Conservation (phyloP, 2,329 filamentous ascomycete species). For the Ceratocystiopsis sp. region DNA sequence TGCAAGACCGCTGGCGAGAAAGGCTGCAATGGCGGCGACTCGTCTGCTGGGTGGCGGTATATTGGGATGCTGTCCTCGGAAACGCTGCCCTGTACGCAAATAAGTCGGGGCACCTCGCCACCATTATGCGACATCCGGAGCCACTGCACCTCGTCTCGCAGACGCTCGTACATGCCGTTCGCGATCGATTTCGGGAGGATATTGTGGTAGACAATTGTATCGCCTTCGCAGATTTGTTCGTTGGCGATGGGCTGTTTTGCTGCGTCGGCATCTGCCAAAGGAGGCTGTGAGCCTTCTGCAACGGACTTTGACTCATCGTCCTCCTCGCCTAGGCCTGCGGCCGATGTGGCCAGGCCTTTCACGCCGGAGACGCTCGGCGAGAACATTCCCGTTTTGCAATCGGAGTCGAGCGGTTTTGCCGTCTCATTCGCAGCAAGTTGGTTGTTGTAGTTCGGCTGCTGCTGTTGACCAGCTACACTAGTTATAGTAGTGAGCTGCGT, state of each 20-base stretch:
- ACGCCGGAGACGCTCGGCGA: too few relatives aligned
- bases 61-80: slow-evolving; percentile 63
- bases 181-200: slow-evolving; percentile 43
- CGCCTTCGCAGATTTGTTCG: slow-evolving; percentile 57
- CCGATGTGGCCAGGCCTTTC: not conserved
- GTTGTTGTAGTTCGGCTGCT: too few relatives aligned
- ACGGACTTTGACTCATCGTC: not conserved
- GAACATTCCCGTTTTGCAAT: too few relatives aligned
- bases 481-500: too few relatives aligned
- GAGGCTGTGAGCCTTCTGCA: too few relatives aligned
- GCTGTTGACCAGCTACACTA: too few relatives aligned
- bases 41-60: slow-evolving; percentile 89
- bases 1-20: slow-evolving; percentile 59
- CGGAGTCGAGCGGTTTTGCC: too few relatives aligned
- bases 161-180: slow-evolving; percentile 46
- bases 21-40: slow-evolving; percentile 57
- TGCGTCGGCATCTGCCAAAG: too few relatives aligned
- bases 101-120: slow-evolving; percentile 77
- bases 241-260: slow-evolving; percentile 13
- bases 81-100: slow-evolving; percentile 71
- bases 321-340: not conserved
- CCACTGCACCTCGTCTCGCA: slow-evolving; percentile 68
- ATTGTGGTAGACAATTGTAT: slow-evolving; percentile 57
- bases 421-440: too few relatives aligned
- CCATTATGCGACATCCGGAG: slow-evolving; percentile 85